These are phyloP conservation scores for Dendrothele bispora DNA, from an alignment of 768 basidiomycete genomes.

Conservation along the genomic window DNA sequence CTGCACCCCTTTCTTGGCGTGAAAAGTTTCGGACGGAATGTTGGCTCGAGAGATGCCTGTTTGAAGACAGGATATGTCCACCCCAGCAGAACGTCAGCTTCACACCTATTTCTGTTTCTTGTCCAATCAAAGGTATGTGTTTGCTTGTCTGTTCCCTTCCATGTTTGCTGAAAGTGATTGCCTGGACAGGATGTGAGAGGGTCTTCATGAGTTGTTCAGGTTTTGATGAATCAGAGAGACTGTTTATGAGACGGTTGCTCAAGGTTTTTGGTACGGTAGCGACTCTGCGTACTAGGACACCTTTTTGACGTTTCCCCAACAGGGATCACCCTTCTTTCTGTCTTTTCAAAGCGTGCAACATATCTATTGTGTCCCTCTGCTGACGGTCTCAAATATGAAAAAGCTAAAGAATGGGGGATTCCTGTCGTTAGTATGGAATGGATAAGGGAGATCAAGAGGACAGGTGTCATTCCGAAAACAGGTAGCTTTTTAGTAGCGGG, in stretches of 20 bases:
- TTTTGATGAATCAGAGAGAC: slow-evolving; percentile 66
- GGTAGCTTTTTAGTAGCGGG: background rate
- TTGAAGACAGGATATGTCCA: slow-evolving; percentile 67
- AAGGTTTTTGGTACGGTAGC: slow-evolving; percentile 59
- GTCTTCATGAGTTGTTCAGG: slow-evolving; percentile 74
- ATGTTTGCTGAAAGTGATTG: background rate
- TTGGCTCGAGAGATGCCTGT: slow-evolving; percentile 88
- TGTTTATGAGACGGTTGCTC: slow-evolving; percentile 64
- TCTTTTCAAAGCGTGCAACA: slow-evolving; percentile 69
- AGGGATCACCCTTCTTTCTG: slow-evolving; percentile 57
- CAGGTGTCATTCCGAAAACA: slow-evolving; percentile 44
- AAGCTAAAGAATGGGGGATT: slow-evolving; percentile 77
- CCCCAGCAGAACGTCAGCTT: slow-evolving; percentile 72
- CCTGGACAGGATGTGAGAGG: slow-evolving; percentile 48
- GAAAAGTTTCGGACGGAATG: slow-evolving; percentile 87
- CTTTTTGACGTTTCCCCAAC: background rate
- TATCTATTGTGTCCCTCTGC: slow-evolving; percentile 79
- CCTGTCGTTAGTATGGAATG: slow-evolving; percentile 72
- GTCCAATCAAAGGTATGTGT: slow-evolving; percentile 59
- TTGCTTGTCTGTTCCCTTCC: background rate
- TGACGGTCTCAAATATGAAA: slow-evolving; percentile 72
- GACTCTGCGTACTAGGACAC: background rate
- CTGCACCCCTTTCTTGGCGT: slow-evolving; percentile 38
- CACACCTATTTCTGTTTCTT: slow-evolving; percentile 55
- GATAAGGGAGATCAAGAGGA: slow-evolving; percentile 59